Evolutionary conservation across 2,329 filamentous ascomycete genomes (phyloP).

Genomic region (Colletotrichum somersetense): DNA sequence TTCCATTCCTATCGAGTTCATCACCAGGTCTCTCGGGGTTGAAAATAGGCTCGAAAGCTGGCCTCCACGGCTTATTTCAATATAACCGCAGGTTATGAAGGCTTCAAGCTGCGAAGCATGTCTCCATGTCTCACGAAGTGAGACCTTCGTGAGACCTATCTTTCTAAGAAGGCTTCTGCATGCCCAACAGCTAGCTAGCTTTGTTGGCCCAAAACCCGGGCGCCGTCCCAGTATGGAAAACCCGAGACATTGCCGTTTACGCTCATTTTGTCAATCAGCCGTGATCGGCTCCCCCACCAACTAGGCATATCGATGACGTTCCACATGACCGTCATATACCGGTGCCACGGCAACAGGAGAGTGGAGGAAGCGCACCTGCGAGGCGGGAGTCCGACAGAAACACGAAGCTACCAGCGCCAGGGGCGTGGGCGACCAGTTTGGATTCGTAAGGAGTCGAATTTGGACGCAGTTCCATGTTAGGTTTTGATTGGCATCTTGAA

Average conservation of each 20-base stretch:
- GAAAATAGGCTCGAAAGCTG: not conserved
- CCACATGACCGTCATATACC: not conserved
- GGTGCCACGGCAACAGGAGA: not conserved
- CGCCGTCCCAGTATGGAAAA: not conserved
- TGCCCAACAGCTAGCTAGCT: not conserved
- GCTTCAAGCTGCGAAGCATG: not conserved
- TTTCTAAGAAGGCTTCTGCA: rapidly evolving
- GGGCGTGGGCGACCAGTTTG: not conserved
- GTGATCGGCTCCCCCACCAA: not conserved
- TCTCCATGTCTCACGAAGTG: not conserved
- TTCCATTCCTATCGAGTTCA: not conserved
- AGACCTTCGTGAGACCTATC: not conserved
- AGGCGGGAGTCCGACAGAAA: not conserved
- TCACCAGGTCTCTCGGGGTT: not conserved
- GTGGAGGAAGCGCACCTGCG: not conserved
- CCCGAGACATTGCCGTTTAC: not conserved
- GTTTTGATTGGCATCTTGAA: not conserved
- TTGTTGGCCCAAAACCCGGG: not conserved
- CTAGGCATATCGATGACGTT: not conserved
- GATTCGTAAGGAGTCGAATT: not conserved
- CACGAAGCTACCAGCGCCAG: not conserved
- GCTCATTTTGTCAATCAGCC: not conserved
- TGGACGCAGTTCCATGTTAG: rapidly evolving
- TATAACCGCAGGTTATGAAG: not conserved
- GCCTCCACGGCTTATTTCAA: not conserved